Percentiles rank a stretch among this genome's conserved stretches.
Conservation (phyloP, 306 rosid species). For the Prunus davidiana region DNA sequence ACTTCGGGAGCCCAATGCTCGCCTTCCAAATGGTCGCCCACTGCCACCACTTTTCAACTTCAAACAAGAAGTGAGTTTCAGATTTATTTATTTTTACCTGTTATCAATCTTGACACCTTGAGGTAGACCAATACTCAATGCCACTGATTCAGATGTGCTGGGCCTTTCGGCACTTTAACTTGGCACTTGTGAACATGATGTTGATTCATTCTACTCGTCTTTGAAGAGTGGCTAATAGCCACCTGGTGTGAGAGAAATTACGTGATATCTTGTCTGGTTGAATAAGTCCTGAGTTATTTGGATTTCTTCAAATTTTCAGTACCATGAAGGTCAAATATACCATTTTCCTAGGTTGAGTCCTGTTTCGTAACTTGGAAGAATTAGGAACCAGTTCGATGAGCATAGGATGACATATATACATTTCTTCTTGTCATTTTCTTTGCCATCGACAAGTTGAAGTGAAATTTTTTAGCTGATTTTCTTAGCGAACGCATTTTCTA, state of each 20-base stretch:
- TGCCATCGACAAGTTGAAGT: neutral
- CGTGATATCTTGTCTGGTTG: neutral
- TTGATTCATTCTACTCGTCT: neutral
- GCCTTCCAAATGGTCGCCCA: constrained; percentile 80
- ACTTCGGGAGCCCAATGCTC: constrained; percentile 83
- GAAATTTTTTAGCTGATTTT: neutral
- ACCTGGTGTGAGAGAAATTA: neutral
- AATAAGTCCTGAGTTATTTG: neutral
- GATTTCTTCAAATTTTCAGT: neutral
- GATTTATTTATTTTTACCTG: neutral
- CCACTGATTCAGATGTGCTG: neutral
- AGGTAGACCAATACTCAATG: neutral
- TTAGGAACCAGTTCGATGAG: neutral
- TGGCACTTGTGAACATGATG: neutral
- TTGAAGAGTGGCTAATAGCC: neutral
- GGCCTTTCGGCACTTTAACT: neutral
- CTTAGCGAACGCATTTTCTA: neutral
- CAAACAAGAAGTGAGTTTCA: constrained; percentile 78
- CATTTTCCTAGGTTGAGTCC: neutral
- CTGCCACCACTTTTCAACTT: constrained; percentile 87
- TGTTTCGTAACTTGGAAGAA: neutral
- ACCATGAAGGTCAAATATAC: neutral
- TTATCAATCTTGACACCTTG: neutral
- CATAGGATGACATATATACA: neutral
- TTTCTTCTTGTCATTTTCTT: neutral